These are phyloP conservation scores for Xylaria intraflava DNA, from an alignment of 495 filamentous ascomycete genomes.

Conservation along the genomic window DNA sequence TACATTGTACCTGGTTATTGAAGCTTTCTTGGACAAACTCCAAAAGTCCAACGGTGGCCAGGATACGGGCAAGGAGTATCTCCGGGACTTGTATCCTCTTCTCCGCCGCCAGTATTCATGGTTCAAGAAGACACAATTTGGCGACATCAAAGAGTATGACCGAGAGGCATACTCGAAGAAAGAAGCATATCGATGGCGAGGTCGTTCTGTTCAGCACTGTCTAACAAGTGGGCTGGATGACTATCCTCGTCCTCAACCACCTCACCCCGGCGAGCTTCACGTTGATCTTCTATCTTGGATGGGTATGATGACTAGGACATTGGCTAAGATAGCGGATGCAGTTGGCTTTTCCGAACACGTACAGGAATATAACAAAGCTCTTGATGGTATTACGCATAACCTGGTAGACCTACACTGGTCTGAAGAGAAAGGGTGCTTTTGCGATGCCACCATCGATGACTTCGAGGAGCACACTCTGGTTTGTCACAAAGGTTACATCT, in stretches of 20 bases:
- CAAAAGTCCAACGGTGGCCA: slow-evolving; percentile 35
- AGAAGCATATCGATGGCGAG: slow-evolving; percentile 94
- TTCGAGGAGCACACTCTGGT: slow-evolving; percentile 85
- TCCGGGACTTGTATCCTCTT: slow-evolving; percentile 81
- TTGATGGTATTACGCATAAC: slow-evolving; percentile 76
- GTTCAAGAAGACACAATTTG: slow-evolving; percentile 87
- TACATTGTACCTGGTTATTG: slow-evolving; percentile 87
- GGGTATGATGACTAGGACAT: slow-evolving; percentile 80
- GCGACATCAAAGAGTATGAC: slow-evolving; percentile 87
- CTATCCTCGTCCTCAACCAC: slow-evolving; percentile 88
- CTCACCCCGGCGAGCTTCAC: slow-evolving; percentile 96
- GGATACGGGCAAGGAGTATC: slow-evolving; percentile 45
- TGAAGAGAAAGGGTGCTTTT: slow-evolving; percentile 70
- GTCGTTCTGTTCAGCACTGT: slow-evolving; percentile 77
- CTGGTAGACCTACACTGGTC: slow-evolving; percentile 94
- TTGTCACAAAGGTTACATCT: slow-evolving; percentile 95
- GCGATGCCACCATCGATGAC: slow-evolving; percentile 92
- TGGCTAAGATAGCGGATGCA: slow-evolving; percentile 67
- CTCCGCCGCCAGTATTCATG: slow-evolving; percentile 87
- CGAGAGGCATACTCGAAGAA: slow-evolving; percentile 76
- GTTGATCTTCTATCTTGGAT: slow-evolving; percentile 95
- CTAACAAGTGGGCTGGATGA: slow-evolving; percentile 93
- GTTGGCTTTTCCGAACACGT: slow-evolving; percentile 71
- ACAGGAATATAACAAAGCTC: slow-evolving; percentile 60
- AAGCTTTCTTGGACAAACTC: slow-evolving; percentile 73